Base-by-base conservation (phyloP, 768 basidiomycete species). In the Piloderma croceum region DNA sequence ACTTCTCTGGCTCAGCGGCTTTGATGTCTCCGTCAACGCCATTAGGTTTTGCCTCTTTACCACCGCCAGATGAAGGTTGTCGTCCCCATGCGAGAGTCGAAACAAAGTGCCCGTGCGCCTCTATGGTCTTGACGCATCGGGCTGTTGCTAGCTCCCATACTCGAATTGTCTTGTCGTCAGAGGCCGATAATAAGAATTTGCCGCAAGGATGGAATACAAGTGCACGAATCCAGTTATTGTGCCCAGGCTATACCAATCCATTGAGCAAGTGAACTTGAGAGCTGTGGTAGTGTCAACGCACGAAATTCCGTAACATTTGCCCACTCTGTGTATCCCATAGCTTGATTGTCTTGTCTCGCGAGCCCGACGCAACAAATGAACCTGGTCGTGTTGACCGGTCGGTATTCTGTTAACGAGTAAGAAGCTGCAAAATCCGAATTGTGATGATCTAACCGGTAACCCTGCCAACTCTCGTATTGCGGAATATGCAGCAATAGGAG, bases 211-310 rank as follows among this genome's bases (percentile, higher is more conserved):
- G 91, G 68, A 93, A 93, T 13, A 85, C 79, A 32, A 94, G 70
- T 1, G 81, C 85, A 42, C 89, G 79, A 37, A 94, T 73, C 91
- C 91, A 94, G 51, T 90, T 90, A 60, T 92, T 89, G 54, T 94
- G 84, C 10, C 85, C 85, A 25, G 75, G 69, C 78, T 83, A 53
- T 12, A 22, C 25, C 20, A n/a, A 20, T 35, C 44, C 29, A 38
- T 31, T 47, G 25, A 51, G 23, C 36, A 25, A 46, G 9, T 39
- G 32, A 34, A 15, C 4, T 38, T 13, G 24, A 41, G 31, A 21
- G 41, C 19, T 34, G 25, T 6, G 2, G n/a, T n/a, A 22, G 15
- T 20, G 46, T 25, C 23, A 39, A 60, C 75, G 42, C 48, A 85
- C 86, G 41, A 93, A 73, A 45, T 77, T 86, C 58, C 81, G 74